Base-by-base conservation (phyloP, 2,329 filamentous ascomycete genomes). In the Pseudomassariella vexata region DNA sequence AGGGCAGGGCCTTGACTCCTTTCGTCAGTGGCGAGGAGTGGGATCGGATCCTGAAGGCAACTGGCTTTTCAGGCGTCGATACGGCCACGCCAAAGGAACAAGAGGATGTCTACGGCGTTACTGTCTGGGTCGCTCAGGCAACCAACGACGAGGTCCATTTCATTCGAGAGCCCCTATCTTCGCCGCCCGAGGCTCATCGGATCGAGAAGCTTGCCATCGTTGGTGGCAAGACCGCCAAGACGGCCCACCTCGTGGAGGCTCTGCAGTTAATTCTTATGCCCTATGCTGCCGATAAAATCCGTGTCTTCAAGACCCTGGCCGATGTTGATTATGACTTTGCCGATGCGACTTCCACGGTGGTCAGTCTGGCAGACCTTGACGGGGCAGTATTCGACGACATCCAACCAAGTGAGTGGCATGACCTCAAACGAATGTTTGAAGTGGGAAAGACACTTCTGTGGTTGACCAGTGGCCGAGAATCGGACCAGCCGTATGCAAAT, bases 101-200 rank as follows among this genome's bases (percentile, higher is more conserved):
- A 4, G 9, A 12, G 3, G 28, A 21, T 10, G 14, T 27, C 3
- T 21, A 17, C 3, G 30, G 34, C 5, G 28, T 37, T 12, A 24
- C 36, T 2, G 44, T 57, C 3, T 48, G 59, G 20, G 34, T 49
- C 2, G 39, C 51, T 0, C 58, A 61, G 29, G 59, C 59, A 2
- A 42, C 59, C 1, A 48, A 62, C 22, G 35, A 36, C 5, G 14
- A 35, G 9, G 28, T 44, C 10, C 12, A 38, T 5, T 27, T 39
- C 9, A 25, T 43, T 2, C 34, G 36, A 6, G 27, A 37, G 7
- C 31, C 31, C 5, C 16, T 34, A 14, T 20, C 18, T 12, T 20
- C n/a, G 12, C 9, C 28, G 17, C n/a, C 17, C 9, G n/a, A n/a
- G n/a, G n/a, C 24, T 10, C 9, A 15, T 14, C 4, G 9, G n/a